These are phyloP conservation scores for Solanum appendiculatum DNA, from an alignment of 257 asterid genomes.

Conservation along the genomic window DNA sequence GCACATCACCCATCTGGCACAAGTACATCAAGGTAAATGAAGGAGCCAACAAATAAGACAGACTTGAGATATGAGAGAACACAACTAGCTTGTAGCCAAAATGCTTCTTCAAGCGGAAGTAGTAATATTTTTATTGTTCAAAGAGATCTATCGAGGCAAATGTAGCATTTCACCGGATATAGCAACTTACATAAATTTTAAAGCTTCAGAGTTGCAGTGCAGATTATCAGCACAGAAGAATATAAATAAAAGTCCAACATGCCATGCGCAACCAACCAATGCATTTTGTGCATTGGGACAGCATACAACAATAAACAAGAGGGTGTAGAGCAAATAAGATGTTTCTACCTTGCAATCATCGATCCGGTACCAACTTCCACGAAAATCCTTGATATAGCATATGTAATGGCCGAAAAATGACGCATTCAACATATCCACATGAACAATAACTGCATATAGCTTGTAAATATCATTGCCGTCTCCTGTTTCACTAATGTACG, in stretches of 20 bases:
- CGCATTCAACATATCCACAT: slow-evolving; percentile 96
- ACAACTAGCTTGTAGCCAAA: neutral
- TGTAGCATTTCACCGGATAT: neutral
- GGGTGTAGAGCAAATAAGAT: neutral
- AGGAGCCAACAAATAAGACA: neutral
- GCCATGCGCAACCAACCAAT: neutral
- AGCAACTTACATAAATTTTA: neutral
- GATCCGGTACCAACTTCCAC: slow-evolving; percentile 79
- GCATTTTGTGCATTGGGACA: neutral
- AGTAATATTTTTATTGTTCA: neutral
- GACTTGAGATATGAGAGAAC: neutral
- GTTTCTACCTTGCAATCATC: slow-evolving; percentile 83
- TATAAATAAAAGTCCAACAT: neutral
- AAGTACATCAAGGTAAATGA: neutral
- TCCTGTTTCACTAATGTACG: slow-evolving; percentile 66
- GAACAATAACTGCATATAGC: slow-evolving; percentile 94
- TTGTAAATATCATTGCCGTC: slow-evolving; percentile 63
- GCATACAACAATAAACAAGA: neutral
- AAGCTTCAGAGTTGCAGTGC: neutral
- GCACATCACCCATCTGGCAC: neutral
- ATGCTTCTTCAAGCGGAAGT: neutral
- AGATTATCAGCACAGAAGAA: neutral
- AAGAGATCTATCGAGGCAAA: neutral
- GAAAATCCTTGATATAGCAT: slow-evolving; percentile 77
- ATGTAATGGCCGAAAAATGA: slow-evolving; percentile 96